Base-by-base conservation (phyloP, 768 basidiomycete genomes). In the Trametes meyenii region DNA sequence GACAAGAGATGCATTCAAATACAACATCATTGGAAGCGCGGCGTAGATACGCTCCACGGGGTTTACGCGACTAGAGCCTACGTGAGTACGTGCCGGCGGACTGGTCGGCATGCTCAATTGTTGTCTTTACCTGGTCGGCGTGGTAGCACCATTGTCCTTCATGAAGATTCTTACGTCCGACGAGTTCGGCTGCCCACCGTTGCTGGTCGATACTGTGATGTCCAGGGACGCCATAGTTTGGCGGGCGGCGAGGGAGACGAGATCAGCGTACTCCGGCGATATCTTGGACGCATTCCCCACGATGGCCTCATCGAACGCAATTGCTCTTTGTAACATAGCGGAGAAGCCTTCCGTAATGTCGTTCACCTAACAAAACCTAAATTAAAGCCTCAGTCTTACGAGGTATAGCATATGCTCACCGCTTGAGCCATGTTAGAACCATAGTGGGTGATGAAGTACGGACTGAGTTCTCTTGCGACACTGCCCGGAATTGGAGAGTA, bases 21-120 rank as follows among this genome's bases (percentile, higher is more conserved):
- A 74, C 2, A 74, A 60, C 48, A 70, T 70, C 43, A 69, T 53
- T 10, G 74, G 72, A 42, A 71, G 71, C 5, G 72, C 62, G 2
- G 73, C 66, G 54, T 69, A 74, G n/a, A 76, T 61, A 1, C 67
- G 66, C 49, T 76, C 74, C 1, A 75, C 73, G 8, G 74, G 71
- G 55, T 69, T 75, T 19, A 73, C 67, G 4, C 71, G 66, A 7
- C 69, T 66, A 2, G 0, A 39, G 29, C 8, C 8, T 8, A 33
- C 29, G 29, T 33, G 29, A 33, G 29, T 33, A 33, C 29, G 29
- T 33, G 29, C 29, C 8, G 29, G 29, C 8, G 29, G 29, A 33
- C 29, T 33, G 29, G 29, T 33, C 8, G 29, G 29, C 29, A 33
- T 33, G 29, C 8, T 33, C 29, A 33, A 8, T 21, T n/a, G 21